phyloP scores from a whole-genome alignment of 495 filamentous ascomycete genomes.

The Penicillium coffeae region DNA sequence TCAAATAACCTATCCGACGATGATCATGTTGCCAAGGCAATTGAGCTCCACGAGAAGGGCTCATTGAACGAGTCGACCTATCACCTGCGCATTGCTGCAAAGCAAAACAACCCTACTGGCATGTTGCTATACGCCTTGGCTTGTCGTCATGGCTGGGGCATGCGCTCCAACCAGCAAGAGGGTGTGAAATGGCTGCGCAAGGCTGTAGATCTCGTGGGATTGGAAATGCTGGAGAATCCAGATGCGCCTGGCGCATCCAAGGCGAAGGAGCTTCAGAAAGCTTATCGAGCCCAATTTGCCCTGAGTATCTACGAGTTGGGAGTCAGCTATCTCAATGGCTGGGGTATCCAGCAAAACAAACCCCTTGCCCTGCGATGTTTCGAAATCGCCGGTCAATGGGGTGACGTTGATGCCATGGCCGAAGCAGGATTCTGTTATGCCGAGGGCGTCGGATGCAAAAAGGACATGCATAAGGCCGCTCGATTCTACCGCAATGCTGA shows the following conservation, averaged over 20 bases:
- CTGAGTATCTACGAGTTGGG: constrained; percentile 93
- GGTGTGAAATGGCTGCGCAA: constrained; percentile 87
- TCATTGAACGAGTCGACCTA: constrained; percentile 89
- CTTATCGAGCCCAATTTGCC: constrained; percentile 85
- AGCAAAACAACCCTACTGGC: constrained; percentile 77
- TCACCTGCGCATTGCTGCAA: constrained; percentile 86
- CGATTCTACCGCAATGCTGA: constrained; percentile 88
- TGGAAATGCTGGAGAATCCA: constrained; percentile 80
- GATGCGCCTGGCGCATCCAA: constrained; percentile 59
- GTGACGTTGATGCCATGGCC: constrained; percentile 89
- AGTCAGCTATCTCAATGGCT: constrained; percentile 96
- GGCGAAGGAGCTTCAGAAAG: constrained; percentile 63
- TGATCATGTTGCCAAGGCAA: constrained; percentile 82
- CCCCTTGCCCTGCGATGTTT: constrained; percentile 84
- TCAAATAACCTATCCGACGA: constrained; percentile 66
- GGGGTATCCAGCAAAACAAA: constrained; percentile 94
- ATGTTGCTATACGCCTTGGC: constrained; percentile 96
- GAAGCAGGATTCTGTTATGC: constrained; percentile 88
- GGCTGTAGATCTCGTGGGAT: constrained; percentile 77
- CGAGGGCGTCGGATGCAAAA: constrained; percentile 82
- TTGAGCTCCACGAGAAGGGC: constrained; percentile 82
- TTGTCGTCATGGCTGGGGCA: constrained; percentile 97
- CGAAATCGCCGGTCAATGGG: constrained; percentile 94
- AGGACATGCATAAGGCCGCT: constrained; percentile 92
- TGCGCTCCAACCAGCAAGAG: constrained; percentile 84